Evolutionary conservation across 768 basidiomycete species (phyloP), one percentile per base, ranked within the genome.

Genomic region (Auricularia sp.): DNA sequence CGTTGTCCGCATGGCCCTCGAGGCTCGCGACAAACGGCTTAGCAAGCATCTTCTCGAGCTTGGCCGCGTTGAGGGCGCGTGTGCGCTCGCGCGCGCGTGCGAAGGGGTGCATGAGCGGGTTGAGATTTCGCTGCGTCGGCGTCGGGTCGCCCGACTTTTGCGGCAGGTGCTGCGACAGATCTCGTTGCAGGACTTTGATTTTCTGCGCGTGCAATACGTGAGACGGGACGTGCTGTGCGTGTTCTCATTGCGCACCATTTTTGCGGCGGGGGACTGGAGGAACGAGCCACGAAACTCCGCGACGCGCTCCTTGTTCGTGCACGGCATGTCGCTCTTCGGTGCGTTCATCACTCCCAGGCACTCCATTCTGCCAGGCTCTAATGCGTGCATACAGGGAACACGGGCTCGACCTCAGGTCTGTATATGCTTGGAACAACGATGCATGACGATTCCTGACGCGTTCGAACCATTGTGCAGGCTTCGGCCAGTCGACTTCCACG

Each of bases 31-130:
- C 80, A 71, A 98, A 98, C 0, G 97, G 97, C 71, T 97, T 98
- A n/a, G 97, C 88, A 72, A 98, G 98, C 78, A 99, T 92, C 65
- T 92, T 81, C 62, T 98, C 96, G 82, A 99, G 91, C 78, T 99
- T 99, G 14, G 89, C 90, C 2, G 97, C 97, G 68, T 94, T 96
- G 58, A 98, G 74, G 2, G 97, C 97, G 65, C 97, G 86, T 21
- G 86, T 94, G 42, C 96, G 91, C 77, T 99, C 97, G 62, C 97
- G 80, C 3, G 94, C 90, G 24, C 90, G 87, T 0, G 94, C 82
- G 74, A 99, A 98, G 2, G 97, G 97, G 71, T 99, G 97, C 76
- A 93, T 86, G n/a, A 93, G 79, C 0, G 96, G 94, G 73, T 98
- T 88, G 54, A 98, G 83, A 76, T 99, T 99, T 63, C 97, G 83